These are phyloP conservation scores for Oidiodendron maius DNA, from an alignment of 495 filamentous ascomycete species.

Conservation along the genomic window DNA sequence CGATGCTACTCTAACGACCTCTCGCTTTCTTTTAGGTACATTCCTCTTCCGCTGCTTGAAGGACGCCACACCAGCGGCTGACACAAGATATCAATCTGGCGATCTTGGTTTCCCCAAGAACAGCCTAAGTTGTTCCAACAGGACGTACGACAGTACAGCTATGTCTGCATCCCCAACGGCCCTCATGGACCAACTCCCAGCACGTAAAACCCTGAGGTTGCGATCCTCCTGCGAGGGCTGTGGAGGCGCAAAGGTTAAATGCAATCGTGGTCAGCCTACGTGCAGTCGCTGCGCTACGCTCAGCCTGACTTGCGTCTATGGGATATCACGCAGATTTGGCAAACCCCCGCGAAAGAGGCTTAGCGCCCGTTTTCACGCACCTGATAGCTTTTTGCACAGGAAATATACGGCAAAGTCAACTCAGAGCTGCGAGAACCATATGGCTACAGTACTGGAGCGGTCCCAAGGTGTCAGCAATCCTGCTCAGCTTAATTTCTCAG, in stretches of 20 bases:
- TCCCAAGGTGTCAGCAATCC: constrained; percentile 5
- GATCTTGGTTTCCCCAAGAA: too few species aligned
- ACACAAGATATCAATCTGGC: too few species aligned
- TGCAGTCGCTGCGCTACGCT: constrained; percentile 32
- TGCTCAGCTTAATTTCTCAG: constrained; percentile 2
- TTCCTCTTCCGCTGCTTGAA: too few species aligned
- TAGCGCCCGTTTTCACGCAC: neutral
- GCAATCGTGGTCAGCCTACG: constrained; percentile 30
- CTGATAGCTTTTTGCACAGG: too few species aligned
- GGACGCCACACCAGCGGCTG: too few species aligned
- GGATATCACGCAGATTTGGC: constrained; percentile 28
- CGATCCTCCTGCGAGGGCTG: constrained; percentile 35
- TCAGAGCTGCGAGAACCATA: neutral
- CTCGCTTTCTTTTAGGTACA: too few species aligned
- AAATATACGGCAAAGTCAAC: too few species aligned
- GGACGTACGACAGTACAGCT: too few species aligned
- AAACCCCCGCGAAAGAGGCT: constrained; percentile 15
- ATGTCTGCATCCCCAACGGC: constrained; percentile 4
- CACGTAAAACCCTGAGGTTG: constrained; percentile 19
- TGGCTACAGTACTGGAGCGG: neutral
- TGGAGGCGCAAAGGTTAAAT: constrained; percentile 33
- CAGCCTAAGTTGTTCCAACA: too few species aligned
- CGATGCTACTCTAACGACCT: too few species aligned
- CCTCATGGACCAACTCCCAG: neutral
- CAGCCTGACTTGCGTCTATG: constrained; percentile 33